Percentiles rank a stretch among this genome's conserved stretches.
Evolutionary conservation across 2,329 filamentous ascomycete genomes (phyloP).

Genomic region (Ascochyta fabae): DNA sequence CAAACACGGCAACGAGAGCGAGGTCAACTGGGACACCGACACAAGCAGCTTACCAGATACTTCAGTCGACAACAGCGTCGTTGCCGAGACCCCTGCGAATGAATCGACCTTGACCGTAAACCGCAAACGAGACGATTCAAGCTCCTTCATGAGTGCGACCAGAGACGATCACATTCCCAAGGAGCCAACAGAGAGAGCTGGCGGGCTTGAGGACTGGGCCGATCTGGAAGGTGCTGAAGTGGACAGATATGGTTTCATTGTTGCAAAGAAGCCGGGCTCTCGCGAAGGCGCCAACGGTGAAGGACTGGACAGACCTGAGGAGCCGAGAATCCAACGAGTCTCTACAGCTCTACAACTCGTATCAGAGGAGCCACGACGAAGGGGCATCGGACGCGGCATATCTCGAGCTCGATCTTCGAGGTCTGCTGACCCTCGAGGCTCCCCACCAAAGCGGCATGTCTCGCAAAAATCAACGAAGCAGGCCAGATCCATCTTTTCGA

Average conservation of each 20-base stretch:
- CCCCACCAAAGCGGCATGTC: conserved; percentile 48
- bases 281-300: conserved; percentile 35
- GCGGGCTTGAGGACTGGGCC: conserved; percentile 70
- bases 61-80: conserved; percentile 33
- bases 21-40: conserved; percentile 51
- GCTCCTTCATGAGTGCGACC: conserved; percentile 39
- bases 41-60: conserved; percentile 23
- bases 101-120: conserved; percentile 37
- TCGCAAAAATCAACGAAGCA: conserved; percentile 55
- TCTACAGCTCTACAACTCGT: conserved; percentile 65
- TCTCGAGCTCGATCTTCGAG: conserved; percentile 56
- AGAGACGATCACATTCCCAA: conserved; percentile 49
- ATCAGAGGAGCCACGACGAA: conserved; percentile 62
- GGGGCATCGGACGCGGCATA: conserved; percentile 57
- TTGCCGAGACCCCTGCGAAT: conserved; percentile 31
- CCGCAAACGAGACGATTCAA: conserved; percentile 32
- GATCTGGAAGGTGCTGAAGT: conserved; percentile 65
- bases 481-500: conserved; percentile 47
- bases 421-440: conserved; percentile 46
- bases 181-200: conserved; percentile 64
- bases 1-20: conserved; percentile 64
- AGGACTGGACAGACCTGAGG: conserved; percentile 40
- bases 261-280: conserved; percentile 50
- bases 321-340: conserved; percentile 60
- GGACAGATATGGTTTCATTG: conserved; percentile 71